Base-by-base conservation (phyloP, 495 filamentous ascomycete genomes). In the Penicillium alfredii region DNA sequence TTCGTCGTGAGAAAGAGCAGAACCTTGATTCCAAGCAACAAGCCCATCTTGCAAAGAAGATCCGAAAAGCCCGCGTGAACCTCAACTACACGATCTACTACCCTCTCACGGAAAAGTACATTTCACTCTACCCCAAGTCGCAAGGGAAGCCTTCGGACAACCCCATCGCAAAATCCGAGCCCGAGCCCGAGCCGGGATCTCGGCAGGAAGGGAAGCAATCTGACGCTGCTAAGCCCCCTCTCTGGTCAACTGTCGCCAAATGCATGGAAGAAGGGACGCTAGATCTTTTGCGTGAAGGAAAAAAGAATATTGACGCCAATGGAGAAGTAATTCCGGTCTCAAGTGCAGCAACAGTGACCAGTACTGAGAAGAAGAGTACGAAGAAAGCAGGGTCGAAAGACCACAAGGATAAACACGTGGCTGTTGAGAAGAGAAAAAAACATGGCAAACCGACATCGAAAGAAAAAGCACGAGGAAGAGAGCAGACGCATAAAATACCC, bases 81-180 rank as follows among this genome's bases (percentile, higher is more conserved):
- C 60, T 90, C 38, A 86, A 89, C 52, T 98, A 98, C 51, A 78
- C 86, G 1, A 73, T 82, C 28, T 88, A 85, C 62, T 88, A 77
- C 51, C 92, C 92, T 4, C 76, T 87, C 25, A 69, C 74, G 40
- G 78, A 86, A 51, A 77, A 79, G 44, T 98, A 98, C 63, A 64
- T 84, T 37, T 78, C 84, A 12, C 63, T 97, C 4, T 96, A 85
- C 50, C 72, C 75, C 6, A 70, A 63, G 25, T 57, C 60, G 22
- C 58, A 60, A 33, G 55, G 47, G 24, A 49, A 49, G 15, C 41
- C 29, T 8, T 29, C 34, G 4, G 38, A 55, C 10, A 39, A 52
- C n/a, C 15, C 35, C 2, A 42, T 17, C 2, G 40, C 41, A n/a
- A 51, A 47, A 2, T 43, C 53, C 3, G 49, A 34, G 3, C 40